Base-by-base conservation (phyloP, 192 early-diverging fungal genomes). In the Coemansia sp. region DNA sequence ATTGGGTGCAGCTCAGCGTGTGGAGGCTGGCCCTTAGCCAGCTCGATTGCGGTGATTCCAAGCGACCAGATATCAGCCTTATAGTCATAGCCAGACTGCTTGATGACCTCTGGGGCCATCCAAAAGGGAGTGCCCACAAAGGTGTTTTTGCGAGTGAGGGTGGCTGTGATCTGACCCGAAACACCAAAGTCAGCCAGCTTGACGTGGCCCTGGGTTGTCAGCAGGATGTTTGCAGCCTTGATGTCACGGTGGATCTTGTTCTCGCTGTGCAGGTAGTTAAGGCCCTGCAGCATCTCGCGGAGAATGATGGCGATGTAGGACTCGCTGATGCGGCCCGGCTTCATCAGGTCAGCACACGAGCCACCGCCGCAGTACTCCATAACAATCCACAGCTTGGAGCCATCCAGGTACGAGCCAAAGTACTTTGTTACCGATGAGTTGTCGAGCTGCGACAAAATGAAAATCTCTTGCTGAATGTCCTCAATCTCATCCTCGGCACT, bases 111-210 rank as follows among this genome's bases (percentile, higher is more conserved):
- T 6, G 92, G 91, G 9, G 91, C 89, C 91, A 93, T 93, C 92
- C 88, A 92, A 72, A 88, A 88, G 64, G 96, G 96, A 19, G 94
- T 97, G 2, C 96, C 96, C 5, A 98, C 96, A 85, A 98, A 97
- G 15, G 96, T 95, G 64, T 91, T 91, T 64, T 92, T 94, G 58
- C 95, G 94, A 26, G 88, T 92, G 68, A 93, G 82, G 20, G 91
- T 94, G 3, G 85, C 85, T 9, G 92, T 90, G 26, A 95, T 59
- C 72, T 97, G 94, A 22, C 93, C 92, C 20, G 91, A 89, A n/a
- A 98, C 95, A 9, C 95, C 95, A 82, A 98, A 98, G 78, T 98
- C 95, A 3, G 93, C 94, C 45, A 98, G 79, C 68, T 97, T 98
- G 38, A 98, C 85, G 45, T 87, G 83, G 10, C 80, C 94, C 58